Percentiles rank a stretch among this genome's conserved stretches.
phyloP scores from a whole-genome alignment of 345 rosid species.

The Bruguiera gymnorhiza region DNA sequence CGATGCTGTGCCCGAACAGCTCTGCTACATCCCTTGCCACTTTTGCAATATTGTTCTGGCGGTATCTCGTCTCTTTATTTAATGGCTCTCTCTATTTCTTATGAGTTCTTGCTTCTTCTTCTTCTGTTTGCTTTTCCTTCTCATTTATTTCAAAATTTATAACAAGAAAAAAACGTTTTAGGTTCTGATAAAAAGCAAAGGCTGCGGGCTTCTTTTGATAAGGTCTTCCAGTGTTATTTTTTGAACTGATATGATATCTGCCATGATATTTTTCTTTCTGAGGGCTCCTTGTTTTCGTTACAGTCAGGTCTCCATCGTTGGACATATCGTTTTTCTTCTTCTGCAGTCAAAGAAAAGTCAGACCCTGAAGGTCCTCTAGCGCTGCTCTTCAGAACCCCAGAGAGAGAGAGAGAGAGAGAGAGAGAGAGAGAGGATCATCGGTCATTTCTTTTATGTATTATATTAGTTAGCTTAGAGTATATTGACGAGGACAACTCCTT shows the following conservation, averaged over 20 bases:
- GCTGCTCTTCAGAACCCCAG: conserved; percentile 12
- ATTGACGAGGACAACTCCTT: conserved; percentile 33
- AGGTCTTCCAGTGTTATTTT: conserved; percentile 20
- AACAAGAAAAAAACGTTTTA: conserved; percentile 25
- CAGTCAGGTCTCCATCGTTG: conserved; percentile 54
- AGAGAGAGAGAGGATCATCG: not conserved
- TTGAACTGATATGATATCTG: conserved; percentile 6
- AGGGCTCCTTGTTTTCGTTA: conserved; percentile 27
- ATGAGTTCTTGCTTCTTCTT: not conserved
- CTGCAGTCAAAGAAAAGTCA: conserved; percentile 50
- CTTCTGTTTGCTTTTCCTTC: not conserved
- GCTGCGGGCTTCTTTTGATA: conserved; percentile 18
- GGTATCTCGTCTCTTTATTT: conserved; percentile 46
- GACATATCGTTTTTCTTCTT: conserved; percentile 37
- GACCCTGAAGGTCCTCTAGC: conserved; percentile 14
- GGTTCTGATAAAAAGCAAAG: conserved; percentile 34
- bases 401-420: not conserved
- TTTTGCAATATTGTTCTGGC: conserved; percentile 97
- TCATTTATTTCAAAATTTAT: conserved; percentile 16
- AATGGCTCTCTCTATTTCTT: conserved; percentile 23
- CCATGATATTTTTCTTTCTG: conserved; percentile 8
- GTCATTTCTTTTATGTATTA: too few species aligned
- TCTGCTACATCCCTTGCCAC: conserved; percentile 99
- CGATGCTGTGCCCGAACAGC: conserved; percentile 58
- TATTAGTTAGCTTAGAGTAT: not conserved